Evolutionary conservation across 306 rosid species (phyloP).

Genomic region (Senna tora): DNA sequence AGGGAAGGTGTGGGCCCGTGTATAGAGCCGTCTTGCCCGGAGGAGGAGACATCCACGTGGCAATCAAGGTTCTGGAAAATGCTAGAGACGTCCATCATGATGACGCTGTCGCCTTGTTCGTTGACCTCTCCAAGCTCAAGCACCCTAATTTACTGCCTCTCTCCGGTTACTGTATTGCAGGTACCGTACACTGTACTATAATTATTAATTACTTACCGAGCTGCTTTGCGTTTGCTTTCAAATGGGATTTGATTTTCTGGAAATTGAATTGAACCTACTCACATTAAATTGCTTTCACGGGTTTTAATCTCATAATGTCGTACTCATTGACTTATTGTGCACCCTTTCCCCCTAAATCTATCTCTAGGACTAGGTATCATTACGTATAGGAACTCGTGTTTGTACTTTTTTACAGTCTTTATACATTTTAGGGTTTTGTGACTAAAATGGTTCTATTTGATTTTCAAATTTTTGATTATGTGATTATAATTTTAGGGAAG

Average conservation of each 20-base stretch:
- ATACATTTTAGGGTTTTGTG: background rate
- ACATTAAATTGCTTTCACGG: conserved; percentile 54
- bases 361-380: conserved; percentile 20
- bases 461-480: background rate
- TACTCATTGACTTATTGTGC: conserved; percentile 36
- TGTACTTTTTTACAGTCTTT: conserved; percentile 30
- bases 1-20: conserved; percentile 87
- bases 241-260: background rate
- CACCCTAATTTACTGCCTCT: conserved; percentile 87
- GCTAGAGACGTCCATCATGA: conserved; percentile 61
- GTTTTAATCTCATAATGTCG: conserved; percentile 40
- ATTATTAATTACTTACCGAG: no score
- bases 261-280: conserved; percentile 12
- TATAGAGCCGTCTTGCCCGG: conserved; percentile 73
- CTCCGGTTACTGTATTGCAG: conserved; percentile 97
- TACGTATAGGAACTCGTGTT: conserved; percentile 36
- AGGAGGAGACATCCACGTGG: conserved; percentile 73
- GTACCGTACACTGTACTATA: conserved; percentile 45
- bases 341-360: conserved; percentile 37
- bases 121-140: conserved; percentile 60
- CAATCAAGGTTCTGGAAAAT: conserved; percentile 75
- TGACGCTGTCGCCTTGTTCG: conserved; percentile 61
- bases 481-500: conserved; percentile 50
- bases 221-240: background rate
- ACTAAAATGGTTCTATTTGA: background rate